phyloP scores from a whole-genome alignment of 169 alveolate genomes.

The Theileria parva region DNA sequence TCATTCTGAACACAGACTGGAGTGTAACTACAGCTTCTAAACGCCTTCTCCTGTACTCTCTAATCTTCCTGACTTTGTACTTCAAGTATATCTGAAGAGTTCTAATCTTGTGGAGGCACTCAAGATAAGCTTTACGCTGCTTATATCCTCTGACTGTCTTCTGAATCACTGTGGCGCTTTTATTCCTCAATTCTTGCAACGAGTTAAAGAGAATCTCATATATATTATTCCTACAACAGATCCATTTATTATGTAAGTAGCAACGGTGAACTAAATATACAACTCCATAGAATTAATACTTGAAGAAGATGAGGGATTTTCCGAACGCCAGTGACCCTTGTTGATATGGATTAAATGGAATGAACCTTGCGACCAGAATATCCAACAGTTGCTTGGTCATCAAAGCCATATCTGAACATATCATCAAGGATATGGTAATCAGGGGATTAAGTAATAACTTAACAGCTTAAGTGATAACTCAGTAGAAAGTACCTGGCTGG shows the following conservation, averaged over 20 bases:
- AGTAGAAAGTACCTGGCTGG: no score
- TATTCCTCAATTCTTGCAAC: constrained; percentile 65
- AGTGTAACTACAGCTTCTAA: constrained; percentile 26
- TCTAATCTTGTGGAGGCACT: constrained; percentile 45
- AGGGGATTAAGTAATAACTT: background rate
- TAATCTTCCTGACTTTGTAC: constrained; percentile 35
- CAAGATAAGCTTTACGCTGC: constrained; percentile 39
- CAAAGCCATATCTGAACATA: background rate
- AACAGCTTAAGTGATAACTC: no score
- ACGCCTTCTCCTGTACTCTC: constrained; percentile 26
- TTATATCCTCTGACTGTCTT: constrained; percentile 52
- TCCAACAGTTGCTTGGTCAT: constrained; percentile 43
- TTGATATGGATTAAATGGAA: constrained; percentile 31
- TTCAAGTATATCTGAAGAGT: constrained; percentile 72
- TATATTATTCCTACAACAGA: constrained; percentile 58
- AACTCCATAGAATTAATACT: constrained; percentile 5
- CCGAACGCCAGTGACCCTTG: constrained; percentile 55
- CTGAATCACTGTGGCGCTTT: constrained; percentile 63
- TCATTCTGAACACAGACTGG: constrained; percentile 63
- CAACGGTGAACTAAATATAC: background rate
- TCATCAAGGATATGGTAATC: background rate
- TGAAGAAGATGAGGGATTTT: constrained; percentile 58
- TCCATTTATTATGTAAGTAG: background rate
- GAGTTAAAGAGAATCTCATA: constrained; percentile 66
- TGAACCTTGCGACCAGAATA: constrained; percentile 27